Conservation (phyloP, 1,284 basidiomycete genomes). For the Heterobasidion parviporum region DNA sequence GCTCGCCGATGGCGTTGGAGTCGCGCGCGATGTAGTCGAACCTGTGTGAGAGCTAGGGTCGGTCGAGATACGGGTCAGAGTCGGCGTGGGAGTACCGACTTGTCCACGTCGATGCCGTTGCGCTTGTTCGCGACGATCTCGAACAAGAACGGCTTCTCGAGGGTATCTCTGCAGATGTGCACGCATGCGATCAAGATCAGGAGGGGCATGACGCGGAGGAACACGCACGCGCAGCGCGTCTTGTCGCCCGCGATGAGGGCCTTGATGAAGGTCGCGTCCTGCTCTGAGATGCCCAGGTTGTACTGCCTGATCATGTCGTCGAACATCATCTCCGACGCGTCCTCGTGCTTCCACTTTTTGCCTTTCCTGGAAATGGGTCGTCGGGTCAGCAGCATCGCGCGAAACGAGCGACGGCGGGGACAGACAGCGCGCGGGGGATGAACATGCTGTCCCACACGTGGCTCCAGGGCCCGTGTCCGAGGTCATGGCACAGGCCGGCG, state of each 20-base stretch:
- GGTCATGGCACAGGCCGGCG: slow-evolving; percentile 66
- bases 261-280: slow-evolving; percentile 53
- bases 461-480: slow-evolving; percentile 69
- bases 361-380: slow-evolving; percentile 23
- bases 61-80: background rate
- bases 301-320: slow-evolving; percentile 50
- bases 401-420: slow-evolving; percentile 6
- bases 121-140: slow-evolving; percentile 74
- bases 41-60: slow-evolving; percentile 22
- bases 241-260: slow-evolving; percentile 58
- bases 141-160: slow-evolving; percentile 43
- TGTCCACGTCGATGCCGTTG: slow-evolving; percentile 79
- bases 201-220: background rate
- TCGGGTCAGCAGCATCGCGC: background rate
- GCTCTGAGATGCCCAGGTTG: slow-evolving; percentile 30
- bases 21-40: slow-evolving; percentile 77
- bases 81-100: slow-evolving; percentile 28
- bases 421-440: slow-evolving; percentile 51
- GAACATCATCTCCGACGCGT: slow-evolving; percentile 69
- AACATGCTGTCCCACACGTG: slow-evolving; percentile 66
- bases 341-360: slow-evolving; percentile 56
- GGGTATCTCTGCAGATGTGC: slow-evolving; percentile 9
- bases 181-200: slow-evolving; percentile 1
- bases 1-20: slow-evolving; percentile 60
- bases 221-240: slow-evolving; percentile 35